Evolutionary conservation across 805 yeast genomes (phyloP).

Genomic region (Saccharomycopsis babjevae): DNA sequence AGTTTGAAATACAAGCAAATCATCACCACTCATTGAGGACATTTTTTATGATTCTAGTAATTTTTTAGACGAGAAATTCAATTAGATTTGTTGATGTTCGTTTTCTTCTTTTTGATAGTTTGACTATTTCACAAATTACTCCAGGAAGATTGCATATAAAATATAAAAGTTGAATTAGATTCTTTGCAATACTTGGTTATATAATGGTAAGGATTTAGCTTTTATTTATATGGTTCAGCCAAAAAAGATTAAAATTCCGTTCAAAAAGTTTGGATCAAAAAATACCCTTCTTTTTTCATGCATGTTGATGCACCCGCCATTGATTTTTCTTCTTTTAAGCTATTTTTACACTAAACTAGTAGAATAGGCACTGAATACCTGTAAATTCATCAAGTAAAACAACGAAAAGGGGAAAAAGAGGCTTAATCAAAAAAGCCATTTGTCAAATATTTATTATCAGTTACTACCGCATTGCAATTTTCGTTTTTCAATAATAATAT

Average conservation of each 20-base stretch:
- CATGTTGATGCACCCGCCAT: slow-evolving; percentile 1
- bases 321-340: background rate
- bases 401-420: too few species aligned
- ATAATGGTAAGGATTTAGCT: background rate
- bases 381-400: too few species aligned
- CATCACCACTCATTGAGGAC: background rate
- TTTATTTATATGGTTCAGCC: background rate
- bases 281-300: background rate
- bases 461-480: too few species aligned
- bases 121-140: too few species aligned
- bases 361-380: background rate
- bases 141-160: too few species aligned
- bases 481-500: too few species aligned
- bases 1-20: background rate
- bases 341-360: background rate
- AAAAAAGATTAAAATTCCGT: background rate
- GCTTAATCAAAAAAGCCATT: too few species aligned
- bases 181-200: background rate
- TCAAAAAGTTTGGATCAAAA: background rate
- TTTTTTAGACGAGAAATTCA: too few species aligned
- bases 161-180: too few species aligned
- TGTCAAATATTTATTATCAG: too few species aligned
- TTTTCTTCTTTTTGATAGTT: too few species aligned
- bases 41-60: background rate
- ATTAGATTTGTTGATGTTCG: too few species aligned